Conservation (phyloP, 179 eudicot genomes). For the Gypsophila paniculata region DNA sequence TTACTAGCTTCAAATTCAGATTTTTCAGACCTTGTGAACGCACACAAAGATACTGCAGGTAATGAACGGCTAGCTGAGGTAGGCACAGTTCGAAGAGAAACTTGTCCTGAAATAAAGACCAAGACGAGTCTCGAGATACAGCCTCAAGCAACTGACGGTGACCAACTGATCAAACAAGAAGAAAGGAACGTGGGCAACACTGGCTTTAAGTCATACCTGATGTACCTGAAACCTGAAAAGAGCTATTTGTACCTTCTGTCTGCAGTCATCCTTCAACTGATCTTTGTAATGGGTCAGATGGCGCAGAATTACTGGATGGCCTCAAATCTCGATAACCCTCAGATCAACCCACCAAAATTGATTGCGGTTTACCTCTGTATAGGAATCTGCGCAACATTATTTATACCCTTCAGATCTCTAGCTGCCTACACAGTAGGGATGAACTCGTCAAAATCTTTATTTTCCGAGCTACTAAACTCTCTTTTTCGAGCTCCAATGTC, state of each 20-base stretch:
- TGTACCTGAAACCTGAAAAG: constrained; percentile 50
- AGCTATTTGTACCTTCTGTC: constrained; percentile 44
- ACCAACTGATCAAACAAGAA: constrained; percentile 65
- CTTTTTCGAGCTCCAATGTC: constrained; percentile 70
- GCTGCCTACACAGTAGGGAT: constrained; percentile 41
- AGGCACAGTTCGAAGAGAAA: constrained; percentile 16
- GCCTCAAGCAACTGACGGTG: constrained; percentile 25
- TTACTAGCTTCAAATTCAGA: constrained; percentile 49
- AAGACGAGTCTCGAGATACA: constrained; percentile 21
- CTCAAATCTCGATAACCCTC: constrained; percentile 50
- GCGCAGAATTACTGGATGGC: constrained; percentile 74
- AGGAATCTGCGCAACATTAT: constrained; percentile 34
- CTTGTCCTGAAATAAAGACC: constrained; percentile 28
- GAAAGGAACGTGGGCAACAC: constrained; percentile 62
- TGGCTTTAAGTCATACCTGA: constrained; percentile 51
- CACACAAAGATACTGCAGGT: constrained; percentile 74
- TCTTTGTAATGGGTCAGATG: constrained; percentile 44
- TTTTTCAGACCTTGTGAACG: constrained; percentile 53
- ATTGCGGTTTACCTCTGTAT: constrained; percentile 57
- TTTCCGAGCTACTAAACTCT: constrained; percentile 51
- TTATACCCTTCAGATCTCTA: constrained; percentile 44
- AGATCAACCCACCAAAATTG: constrained; percentile 40
- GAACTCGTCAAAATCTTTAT: constrained; percentile 56
- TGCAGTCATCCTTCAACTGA: constrained; percentile 37
- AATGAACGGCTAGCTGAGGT: constrained; percentile 42